Percentiles rank a stretch among this genome's conserved stretches.
phyloP scores from a whole-genome alignment of 305 asterid genomes.

The Withania somnifera region DNA sequence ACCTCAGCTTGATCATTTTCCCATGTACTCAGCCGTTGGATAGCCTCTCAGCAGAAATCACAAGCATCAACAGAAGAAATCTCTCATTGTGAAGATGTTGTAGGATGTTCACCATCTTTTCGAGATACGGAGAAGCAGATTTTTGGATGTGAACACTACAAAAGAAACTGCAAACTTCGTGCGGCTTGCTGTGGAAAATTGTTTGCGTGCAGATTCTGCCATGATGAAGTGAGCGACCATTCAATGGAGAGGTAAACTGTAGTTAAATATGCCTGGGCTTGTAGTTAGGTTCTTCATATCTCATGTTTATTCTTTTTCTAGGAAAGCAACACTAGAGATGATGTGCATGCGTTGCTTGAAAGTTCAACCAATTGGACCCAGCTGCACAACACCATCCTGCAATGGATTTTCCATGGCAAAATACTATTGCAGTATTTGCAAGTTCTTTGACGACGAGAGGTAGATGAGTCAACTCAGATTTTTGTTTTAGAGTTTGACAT shows the following conservation, averaged over 20 bases:
- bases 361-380: slow-evolving; percentile 36
- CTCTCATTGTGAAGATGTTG: slow-evolving; percentile 14
- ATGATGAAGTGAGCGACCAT: slow-evolving; percentile 48
- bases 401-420: slow-evolving; percentile 39
- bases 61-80: slow-evolving; percentile 29
- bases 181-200: slow-evolving; percentile 45
- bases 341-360: slow-evolving; percentile 39
- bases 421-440: slow-evolving; percentile 35
- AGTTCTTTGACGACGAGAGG: slow-evolving; percentile 46
- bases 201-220: slow-evolving; percentile 38
- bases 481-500: neutral
- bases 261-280: neutral
- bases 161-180: slow-evolving; percentile 40
- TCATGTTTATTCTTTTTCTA: slow-evolving; percentile 11
- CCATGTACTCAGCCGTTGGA: slow-evolving; percentile 31
- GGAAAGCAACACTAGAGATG: slow-evolving; percentile 38
- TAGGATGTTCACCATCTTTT: slow-evolving; percentile 29
- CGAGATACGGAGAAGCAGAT: slow-evolving; percentile 25
- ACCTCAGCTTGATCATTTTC: neutral
- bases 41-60: slow-evolving; percentile 45
- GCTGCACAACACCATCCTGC: slow-evolving; percentile 37
- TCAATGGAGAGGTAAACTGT: slow-evolving; percentile 34
- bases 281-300: neutral
- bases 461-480: slow-evolving; percentile 6
- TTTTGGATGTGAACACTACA: slow-evolving; percentile 42